Evolutionary conservation across 2,329 filamentous ascomycete genomes (phyloP).

Genomic region (Tolypocladium cylindrosporum): DNA sequence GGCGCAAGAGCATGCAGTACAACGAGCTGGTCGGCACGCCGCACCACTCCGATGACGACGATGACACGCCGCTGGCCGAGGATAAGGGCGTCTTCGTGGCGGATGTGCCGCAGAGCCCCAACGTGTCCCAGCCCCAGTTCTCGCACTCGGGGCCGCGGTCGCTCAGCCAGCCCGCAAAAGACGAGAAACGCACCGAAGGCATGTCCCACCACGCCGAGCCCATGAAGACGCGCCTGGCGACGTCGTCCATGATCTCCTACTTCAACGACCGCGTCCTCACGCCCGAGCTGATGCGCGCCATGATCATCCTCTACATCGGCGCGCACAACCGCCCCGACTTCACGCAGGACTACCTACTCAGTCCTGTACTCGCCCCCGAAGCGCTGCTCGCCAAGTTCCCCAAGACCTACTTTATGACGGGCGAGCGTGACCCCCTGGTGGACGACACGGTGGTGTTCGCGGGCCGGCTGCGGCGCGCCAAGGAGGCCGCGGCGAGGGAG

Average conservation of each 20-base stretch:
- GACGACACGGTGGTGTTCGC: constrained; percentile 97
- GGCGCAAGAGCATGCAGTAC: constrained; percentile 83
- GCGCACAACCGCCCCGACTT: constrained; percentile 92
- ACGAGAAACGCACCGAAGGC: constrained; percentile 11
- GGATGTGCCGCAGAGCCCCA: constrained; percentile 20
- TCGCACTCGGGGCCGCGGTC: constrained; percentile 34
- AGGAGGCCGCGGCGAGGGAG: constrained; percentile 34
- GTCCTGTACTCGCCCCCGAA: constrained; percentile 82
- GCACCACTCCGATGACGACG: constrained; percentile 68
- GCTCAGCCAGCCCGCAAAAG: constrained; percentile 11
- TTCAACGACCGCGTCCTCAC: constrained; percentile 92
- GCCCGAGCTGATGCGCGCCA: constrained; percentile 96
- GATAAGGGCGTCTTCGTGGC: neutral
- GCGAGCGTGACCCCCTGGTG: constrained; percentile 88
- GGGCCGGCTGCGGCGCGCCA: constrained; percentile 74
- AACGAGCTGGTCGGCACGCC: constrained; percentile 75
- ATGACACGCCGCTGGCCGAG: constrained; percentile 29
- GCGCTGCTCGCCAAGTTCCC: constrained; percentile 76
- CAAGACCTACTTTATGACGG: constrained; percentile 88
- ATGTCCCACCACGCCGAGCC: constrained; percentile 44
- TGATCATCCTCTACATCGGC: constrained; percentile 97
- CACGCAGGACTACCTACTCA: constrained; percentile 79
- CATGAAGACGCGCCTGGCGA: constrained; percentile 78
- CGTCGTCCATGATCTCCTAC: constrained; percentile 95
- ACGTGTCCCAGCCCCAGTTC: constrained; percentile 31